Conservation (phyloP, 768 basidiomycete genomes). For the Tubosaeta brunneosetosa region DNA sequence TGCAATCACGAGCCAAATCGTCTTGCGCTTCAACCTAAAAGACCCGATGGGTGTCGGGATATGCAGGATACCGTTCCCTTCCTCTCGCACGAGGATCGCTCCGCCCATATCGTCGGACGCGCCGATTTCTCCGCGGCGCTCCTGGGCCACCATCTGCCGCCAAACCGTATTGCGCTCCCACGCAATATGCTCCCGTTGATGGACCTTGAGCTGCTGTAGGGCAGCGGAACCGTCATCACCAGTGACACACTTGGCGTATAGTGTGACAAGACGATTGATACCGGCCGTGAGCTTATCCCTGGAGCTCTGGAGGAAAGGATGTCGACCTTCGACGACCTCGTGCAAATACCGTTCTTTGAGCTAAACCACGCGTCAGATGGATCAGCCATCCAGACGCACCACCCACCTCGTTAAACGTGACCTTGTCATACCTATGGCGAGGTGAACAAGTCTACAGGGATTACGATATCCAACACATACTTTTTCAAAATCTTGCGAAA, state of each 20-base stretch:
- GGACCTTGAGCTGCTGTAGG: constrained; percentile 74
- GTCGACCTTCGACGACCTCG: constrained; percentile 56
- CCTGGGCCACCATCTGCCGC: constrained; percentile 89
- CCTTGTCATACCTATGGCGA: constrained; percentile 82
- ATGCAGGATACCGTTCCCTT: constrained; percentile 33
- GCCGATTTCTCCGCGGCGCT: constrained; percentile 52
- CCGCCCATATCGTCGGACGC: constrained; percentile 38
- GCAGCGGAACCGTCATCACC: constrained; percentile 65
- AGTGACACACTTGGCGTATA: constrained; percentile 86
- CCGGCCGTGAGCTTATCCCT: constrained; percentile 59
- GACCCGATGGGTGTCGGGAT: constrained; percentile 64
- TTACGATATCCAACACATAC: constrained; percentile 34
- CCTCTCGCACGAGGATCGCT: constrained; percentile 41
- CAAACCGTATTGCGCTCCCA: constrained; percentile 98
- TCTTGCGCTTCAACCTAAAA: constrained; percentile 61
- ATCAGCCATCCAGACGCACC: not conserved
- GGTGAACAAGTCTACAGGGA: not conserved
- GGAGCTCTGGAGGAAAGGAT: constrained; percentile 63
- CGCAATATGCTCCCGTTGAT: constrained; percentile 90
- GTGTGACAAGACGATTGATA: constrained; percentile 53
- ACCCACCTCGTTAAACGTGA: constrained; percentile 64
- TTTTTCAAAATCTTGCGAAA: constrained; percentile 96
- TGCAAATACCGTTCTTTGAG: constrained; percentile 78
- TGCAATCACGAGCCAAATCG: constrained; percentile 55
- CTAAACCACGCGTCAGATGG: constrained; percentile 28